phyloP scores from a whole-genome alignment of 352 stramenopile genomes.

The Phytophthora ohioensis region DNA sequence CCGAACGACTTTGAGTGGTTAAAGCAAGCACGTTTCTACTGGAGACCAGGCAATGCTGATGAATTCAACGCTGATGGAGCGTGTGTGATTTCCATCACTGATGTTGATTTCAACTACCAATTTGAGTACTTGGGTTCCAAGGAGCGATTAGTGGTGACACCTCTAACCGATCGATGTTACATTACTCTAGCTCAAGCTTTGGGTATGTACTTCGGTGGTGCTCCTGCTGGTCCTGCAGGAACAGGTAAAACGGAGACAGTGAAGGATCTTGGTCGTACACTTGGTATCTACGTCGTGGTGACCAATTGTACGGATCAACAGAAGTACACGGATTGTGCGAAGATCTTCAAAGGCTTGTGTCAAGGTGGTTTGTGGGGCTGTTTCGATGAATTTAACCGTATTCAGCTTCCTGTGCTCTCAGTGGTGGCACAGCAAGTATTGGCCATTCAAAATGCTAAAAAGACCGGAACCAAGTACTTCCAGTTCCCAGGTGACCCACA shows the following conservation, averaged over 20 bases:
- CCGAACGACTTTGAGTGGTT: constrained; percentile 99
- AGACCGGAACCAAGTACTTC: constrained; percentile 95
- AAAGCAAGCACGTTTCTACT: constrained; percentile 99
- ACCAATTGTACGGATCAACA: constrained; percentile 98
- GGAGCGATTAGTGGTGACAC: constrained; percentile 97
- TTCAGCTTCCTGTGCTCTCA: constrained; percentile 96
- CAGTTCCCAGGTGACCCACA: constrained; percentile 98
- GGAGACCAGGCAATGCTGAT: constrained; percentile 93
- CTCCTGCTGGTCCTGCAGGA: constrained; percentile 94
- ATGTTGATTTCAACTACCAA: constrained; percentile 99
- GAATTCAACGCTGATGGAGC: constrained; percentile 95
- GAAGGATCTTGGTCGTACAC: constrained; percentile 96
- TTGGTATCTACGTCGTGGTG: constrained; percentile 97
- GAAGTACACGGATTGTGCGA: constrained; percentile 97
- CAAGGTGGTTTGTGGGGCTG: constrained; percentile 97
- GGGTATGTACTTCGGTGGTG: constrained; percentile 98
- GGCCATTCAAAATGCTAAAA: constrained; percentile 98
- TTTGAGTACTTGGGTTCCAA: constrained; percentile 98
- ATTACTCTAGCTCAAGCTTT: constrained; percentile 98
- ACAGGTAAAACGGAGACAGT: constrained; percentile 98
- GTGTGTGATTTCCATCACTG: constrained; percentile 97
- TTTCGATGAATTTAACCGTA: constrained; percentile 99
- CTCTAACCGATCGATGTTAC: constrained; percentile 97
- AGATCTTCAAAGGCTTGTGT: constrained; percentile 99
- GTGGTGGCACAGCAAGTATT: constrained; percentile 98